Evolutionary conservation across 768 basidiomycete genomes (phyloP).

Genomic region (Hydnomerulius pinastri): DNA sequence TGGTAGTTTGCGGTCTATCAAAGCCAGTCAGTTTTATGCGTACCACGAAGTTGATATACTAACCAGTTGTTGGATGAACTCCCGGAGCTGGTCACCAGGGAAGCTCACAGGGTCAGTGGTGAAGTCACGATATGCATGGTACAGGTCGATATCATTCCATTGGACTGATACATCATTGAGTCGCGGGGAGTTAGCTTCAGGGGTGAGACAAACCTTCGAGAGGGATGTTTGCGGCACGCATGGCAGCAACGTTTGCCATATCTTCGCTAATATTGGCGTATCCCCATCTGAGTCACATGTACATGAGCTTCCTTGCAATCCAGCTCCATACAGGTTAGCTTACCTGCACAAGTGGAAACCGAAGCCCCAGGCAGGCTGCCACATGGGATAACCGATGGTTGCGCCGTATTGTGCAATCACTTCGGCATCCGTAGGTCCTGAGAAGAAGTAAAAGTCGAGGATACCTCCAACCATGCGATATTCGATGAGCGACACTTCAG

Average conservation of each 20-base stretch:
- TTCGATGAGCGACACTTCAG: slow-evolving; percentile 62
- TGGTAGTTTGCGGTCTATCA: slow-evolving; percentile 28
- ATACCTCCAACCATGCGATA: slow-evolving; percentile 77
- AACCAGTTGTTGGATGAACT: slow-evolving; percentile 60
- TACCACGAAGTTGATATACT: slow-evolving; percentile 18
- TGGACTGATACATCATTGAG: slow-evolving; percentile 45
- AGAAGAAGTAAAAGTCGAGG: slow-evolving; percentile 78
- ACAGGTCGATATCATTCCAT: slow-evolving; percentile 81
- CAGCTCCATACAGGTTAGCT: slow-evolving; percentile 2
- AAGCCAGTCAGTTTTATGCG: slow-evolving; percentile 2
- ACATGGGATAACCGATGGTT: slow-evolving; percentile 66
- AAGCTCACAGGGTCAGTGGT: slow-evolving; percentile 67
- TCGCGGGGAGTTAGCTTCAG: background rate
- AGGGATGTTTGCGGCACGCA: slow-evolving; percentile 72
- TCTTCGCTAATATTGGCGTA: slow-evolving; percentile 57
- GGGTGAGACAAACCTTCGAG: slow-evolving; percentile 55
- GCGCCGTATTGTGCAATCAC: slow-evolving; percentile 74
- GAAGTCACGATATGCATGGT: slow-evolving; percentile 68
- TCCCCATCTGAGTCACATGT: slow-evolving; percentile 42
- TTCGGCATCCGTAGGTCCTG: slow-evolving; percentile 48
- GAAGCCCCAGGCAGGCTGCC: slow-evolving; percentile 76
- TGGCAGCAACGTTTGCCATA: slow-evolving; percentile 52
- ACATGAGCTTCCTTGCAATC: background rate
- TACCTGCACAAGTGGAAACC: slow-evolving; percentile 77
- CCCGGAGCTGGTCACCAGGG: slow-evolving; percentile 52